These are phyloP conservation scores for Dichomitus squalens DNA, from an alignment of 1,284 basidiomycete species.

Conservation along the genomic window DNA sequence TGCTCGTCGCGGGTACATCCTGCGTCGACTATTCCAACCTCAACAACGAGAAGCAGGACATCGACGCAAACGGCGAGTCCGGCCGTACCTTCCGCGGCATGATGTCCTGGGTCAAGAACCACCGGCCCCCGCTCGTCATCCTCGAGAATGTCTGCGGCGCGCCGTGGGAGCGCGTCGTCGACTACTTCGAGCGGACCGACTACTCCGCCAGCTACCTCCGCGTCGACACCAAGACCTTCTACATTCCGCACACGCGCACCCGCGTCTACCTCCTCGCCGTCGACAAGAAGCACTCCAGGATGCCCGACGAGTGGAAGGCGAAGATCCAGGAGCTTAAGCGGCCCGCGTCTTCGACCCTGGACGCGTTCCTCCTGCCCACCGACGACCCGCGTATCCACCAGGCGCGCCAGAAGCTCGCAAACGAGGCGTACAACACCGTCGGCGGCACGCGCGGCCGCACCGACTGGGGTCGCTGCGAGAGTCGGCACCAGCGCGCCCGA, in stretches of 20 bases:
- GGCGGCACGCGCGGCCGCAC: slow-evolving; percentile 72
- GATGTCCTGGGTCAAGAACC: slow-evolving; percentile 90
- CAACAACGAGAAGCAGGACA: slow-evolving; percentile 91
- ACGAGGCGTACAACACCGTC: slow-evolving; percentile 59
- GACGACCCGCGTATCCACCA: slow-evolving; percentile 92
- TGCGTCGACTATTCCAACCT: slow-evolving; percentile 97
- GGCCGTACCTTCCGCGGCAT: slow-evolving; percentile 91
- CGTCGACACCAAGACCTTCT: slow-evolving; percentile 92
- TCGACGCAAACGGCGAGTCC: slow-evolving; percentile 87
- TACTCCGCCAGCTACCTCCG: slow-evolving; percentile 78
- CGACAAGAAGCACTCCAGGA: slow-evolving; percentile 54
- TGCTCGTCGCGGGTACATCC: slow-evolving; percentile 91
- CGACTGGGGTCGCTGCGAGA: slow-evolving; percentile 93
- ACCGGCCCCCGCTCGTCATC: slow-evolving; percentile 88
- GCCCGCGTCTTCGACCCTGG: slow-evolving; percentile 87
- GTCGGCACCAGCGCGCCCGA: slow-evolving; percentile 86
- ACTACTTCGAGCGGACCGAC: slow-evolving; percentile 75
- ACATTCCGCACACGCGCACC: slow-evolving; percentile 93
- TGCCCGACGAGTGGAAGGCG: slow-evolving; percentile 75
- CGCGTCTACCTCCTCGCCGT: slow-evolving; percentile 88
- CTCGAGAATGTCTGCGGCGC: slow-evolving; percentile 94
- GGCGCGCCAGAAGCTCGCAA: slow-evolving; percentile 82
- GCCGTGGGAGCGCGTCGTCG: slow-evolving; percentile 81
- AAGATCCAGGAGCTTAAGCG: slow-evolving; percentile 72
- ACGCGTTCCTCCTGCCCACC: slow-evolving; percentile 88